Evolutionary conservation across 2,329 filamentous ascomycete genomes (phyloP).

Genomic region (Gaeumannomyces tritici): DNA sequence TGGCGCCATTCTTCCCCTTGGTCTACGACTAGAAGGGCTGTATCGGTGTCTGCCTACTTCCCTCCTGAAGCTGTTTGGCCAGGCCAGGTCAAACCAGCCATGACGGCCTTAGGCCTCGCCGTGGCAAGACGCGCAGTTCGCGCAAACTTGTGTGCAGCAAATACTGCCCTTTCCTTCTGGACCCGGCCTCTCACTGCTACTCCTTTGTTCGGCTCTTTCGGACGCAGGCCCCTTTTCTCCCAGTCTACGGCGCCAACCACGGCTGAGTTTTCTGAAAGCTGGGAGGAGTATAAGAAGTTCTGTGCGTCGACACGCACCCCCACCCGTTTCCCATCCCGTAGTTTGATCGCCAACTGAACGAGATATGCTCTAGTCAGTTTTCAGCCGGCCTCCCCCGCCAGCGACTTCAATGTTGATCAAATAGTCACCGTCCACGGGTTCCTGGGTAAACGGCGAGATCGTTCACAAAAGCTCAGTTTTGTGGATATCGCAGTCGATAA

Average conservation of each 20-base stretch:
- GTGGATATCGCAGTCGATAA: conserved; percentile 37
- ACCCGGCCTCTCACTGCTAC: not conserved
- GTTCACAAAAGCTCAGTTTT: conserved; percentile 63
- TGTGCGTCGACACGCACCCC: conserved; percentile 19
- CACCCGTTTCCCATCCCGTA: not conserved
- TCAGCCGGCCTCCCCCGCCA: conserved; percentile 15
- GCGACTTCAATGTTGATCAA: conserved; percentile 19
- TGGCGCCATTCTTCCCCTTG: too few species aligned
- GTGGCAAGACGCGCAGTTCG: not conserved
- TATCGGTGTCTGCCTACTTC: not conserved
- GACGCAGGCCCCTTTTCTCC: not conserved
- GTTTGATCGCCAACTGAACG: not conserved
- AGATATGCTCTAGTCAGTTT: conserved; percentile 17
- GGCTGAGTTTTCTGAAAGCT: conserved; percentile 8
- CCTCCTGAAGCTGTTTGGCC: not conserved
- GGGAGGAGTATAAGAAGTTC: conserved; percentile 33
- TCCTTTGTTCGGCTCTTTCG: not conserved
- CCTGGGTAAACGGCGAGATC: conserved; percentile 55
- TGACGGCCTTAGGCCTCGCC: not conserved
- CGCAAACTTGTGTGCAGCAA: not conserved
- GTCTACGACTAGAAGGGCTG: too few species aligned
- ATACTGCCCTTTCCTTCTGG: not conserved
- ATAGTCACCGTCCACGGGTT: conserved; percentile 59
- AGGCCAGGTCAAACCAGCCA: not conserved
- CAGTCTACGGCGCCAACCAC: not conserved